Base-by-base conservation (phyloP, 2,329 filamentous ascomycete species). In the Neurospora sp. region DNA sequence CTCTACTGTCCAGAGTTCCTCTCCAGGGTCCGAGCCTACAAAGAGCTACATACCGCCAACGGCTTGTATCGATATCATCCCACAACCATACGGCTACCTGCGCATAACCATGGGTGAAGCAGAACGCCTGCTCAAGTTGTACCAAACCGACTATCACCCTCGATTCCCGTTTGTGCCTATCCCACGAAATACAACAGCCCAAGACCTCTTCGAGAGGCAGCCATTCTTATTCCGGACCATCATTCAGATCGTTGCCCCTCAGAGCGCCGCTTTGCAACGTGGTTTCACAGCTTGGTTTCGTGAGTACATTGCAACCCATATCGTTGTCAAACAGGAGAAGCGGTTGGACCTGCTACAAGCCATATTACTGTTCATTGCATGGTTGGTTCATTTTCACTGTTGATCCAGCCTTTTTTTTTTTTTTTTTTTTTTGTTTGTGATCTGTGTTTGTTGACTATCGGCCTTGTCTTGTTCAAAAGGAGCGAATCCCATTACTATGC, bases 121-220 rank as follows among this genome's bases (percentile, higher is more conserved):
- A 7, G 72, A 77, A 3, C 72, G 75, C 0, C 76, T 77, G 8
- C 73, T 83, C 1, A 72, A 75, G 5, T 72, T 77, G 2, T 83
- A 83, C 70, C 76, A 77, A 3, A 73, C 73, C 1, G 73, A 78
- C 3, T 78, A 79, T 67, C 72, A 76, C 13, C 78, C 79, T 0
- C 74, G 76, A 42, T 83, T 79, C 7, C 81, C 81, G 0, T 83
- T 83, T 69, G 76, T 82, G 1, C 77, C 79, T 1, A 70, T 83
- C 1, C 70, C 76, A 0, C 52, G 69, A 0, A 40, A 70, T 3
- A 66, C 76, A 0, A 75, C 76, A 2, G 77, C 80, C 0, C 73
- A 74, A 3, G 75, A 78, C 0, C 69, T 83, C n/a, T 78, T 78
- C 62, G 68, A 73, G 0, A 72, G 74, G n/a, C 75, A 77, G 6